Base-by-base conservation (phyloP, 306 rosid species). In the Gastrolobium bilobum region DNA sequence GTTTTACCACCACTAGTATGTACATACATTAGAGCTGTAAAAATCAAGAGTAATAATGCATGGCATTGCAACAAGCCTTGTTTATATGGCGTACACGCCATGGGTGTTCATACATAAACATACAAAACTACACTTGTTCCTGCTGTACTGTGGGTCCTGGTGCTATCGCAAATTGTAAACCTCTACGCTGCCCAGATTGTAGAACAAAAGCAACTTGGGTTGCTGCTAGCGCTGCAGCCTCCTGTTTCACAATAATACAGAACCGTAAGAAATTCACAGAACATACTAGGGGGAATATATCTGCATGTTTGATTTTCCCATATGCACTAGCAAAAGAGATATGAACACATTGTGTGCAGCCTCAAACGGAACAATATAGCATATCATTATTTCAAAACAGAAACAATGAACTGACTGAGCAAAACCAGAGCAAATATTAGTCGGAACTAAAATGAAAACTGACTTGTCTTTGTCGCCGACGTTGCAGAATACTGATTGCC, bases 171-270 rank as follows among this genome's bases (percentile, higher is more conserved):
- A 95, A 87, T 71, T 93, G 99, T 46, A 95, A 83, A 34, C 96
- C 97, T 79, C 97, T 81, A 30, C 76, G 96, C 57, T 92, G 99
- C 68, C 94, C 97, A 15, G 98, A 86, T 77, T 95, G 97, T 78
- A 95, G 84, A 68, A 95, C 93, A 78, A 93, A 93, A 14, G 99
- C 99, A 29, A 95, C 98, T 89, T 93, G 99, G n/a, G 98, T 89
- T 4, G 98, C 99, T n/a, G 98, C 98, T 81, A 95, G 82, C 43
- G 96, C 97, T 42, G 97, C 98, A n/a, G 98, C 98, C 81, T 95
- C 99, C 96, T 90, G 92, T 73, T 82, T 46, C 64, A 51, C 30
- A 75, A 87, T 53, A 84, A 71, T 13, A 75, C 29, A 7, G 44
- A 72, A 20, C 2, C 4, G 47, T 67, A 3, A 64, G 69, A 69